These are phyloP conservation scores for Boletus rubescentipes DNA, from an alignment of 768 basidiomycete species.

Conservation along the genomic window DNA sequence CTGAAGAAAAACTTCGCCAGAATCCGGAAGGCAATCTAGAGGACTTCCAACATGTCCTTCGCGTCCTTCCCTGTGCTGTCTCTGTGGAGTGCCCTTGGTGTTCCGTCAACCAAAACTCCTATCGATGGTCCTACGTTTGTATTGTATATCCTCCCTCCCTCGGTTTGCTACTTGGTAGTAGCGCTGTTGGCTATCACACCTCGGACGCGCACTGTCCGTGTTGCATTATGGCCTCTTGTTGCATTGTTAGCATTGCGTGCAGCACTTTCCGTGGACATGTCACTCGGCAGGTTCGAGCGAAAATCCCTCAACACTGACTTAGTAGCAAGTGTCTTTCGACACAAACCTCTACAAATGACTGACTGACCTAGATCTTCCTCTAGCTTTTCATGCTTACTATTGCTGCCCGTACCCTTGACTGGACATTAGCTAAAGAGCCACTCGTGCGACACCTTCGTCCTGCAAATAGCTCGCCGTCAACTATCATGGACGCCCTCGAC, in stretches of 20 bases:
- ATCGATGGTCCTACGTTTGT: neutral
- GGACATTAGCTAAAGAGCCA: neutral
- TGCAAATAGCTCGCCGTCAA: neutral
- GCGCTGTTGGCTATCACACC: neutral
- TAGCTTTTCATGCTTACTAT: neutral
- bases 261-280: constrained; percentile 1
- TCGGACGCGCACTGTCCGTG: neutral
- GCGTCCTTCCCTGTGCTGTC: neutral
- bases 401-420: neutral
- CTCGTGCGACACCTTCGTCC: constrained; percentile 1
- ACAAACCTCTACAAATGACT: neutral
- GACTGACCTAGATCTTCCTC: neutral
- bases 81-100: neutral
- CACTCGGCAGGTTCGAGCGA: neutral
- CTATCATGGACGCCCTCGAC: neutral
- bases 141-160: neutral
- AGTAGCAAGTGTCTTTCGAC: neutral
- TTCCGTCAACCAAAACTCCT: neutral
- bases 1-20: no score
- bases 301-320: neutral
- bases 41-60: no score
- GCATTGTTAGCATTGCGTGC: neutral
- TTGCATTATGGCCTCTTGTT: neutral
- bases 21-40: no score
- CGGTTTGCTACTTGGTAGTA: neutral